Evolutionary conservation across 345 rosid genomes (phyloP), one percentile per base, ranked within the genome.

Genomic region (Odontarrhena argentea): DNA sequence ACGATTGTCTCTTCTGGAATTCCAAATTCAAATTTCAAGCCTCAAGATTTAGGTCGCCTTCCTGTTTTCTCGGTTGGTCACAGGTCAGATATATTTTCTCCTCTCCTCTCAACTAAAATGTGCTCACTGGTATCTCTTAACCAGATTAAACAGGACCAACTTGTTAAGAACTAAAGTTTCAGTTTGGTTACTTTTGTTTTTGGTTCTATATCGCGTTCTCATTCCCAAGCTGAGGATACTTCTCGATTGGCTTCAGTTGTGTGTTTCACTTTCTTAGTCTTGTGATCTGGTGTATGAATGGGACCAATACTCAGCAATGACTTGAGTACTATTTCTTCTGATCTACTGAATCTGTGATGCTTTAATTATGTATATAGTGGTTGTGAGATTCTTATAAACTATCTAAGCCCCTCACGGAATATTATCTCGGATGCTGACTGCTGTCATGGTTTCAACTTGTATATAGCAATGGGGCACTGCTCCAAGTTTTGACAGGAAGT

Each of bases 381-480:
- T 7, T 34, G 42, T 13, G 42, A 32, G 24, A 34, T 54, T 32
- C 59, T n/a, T 54, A 13, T 51, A 8, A 32, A 10, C 8, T 32
- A 32, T 53, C 26, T 13, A 34, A 49, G 32, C 7, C 5, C 32
- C 54, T 49, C 8, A 1, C 18, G 18, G 10, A 43, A 13, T 55
- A 36, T 55, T 26, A n/a, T 60, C 2, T 56, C 35, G 60, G 40
- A 3, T 65, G 34, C 48, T 68, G 46, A 65, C 30, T 9, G 58
- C 9, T 60, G 40, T 61, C 37, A 38, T 60, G 35, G 25, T 68
- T 73, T 63, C 6, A 42, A 32, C 67, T 60, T 44, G 56, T 58
- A 3, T 82, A 82, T 67, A 92, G 98, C 79, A 93, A 93, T 71
- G 98, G 97, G 36, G 97, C 98, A 3, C 86, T 93, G 65, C 86